phyloP scores from a whole-genome alignment of 768 basidiomycete species.

The Infundibulicybe gibba region DNA sequence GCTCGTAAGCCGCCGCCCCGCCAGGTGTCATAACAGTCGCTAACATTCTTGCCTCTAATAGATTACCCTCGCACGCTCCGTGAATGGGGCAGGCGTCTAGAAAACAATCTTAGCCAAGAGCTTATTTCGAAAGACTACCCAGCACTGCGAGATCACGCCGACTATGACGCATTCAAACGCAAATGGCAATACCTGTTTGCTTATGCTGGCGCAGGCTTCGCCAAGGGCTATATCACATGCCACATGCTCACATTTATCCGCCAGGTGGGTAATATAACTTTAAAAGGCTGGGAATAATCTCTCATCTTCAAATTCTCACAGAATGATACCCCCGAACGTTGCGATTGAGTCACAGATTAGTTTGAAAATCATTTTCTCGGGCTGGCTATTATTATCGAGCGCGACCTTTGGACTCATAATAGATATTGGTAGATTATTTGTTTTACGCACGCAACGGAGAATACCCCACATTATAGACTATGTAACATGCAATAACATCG shows the following conservation, averaged over 20 bases:
- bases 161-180: constrained; percentile 69
- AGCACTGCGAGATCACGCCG: constrained; percentile 45
- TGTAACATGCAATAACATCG: not conserved
- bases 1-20: constrained; percentile 47
- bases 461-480: not conserved
- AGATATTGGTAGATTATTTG: not conserved
- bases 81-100: constrained; percentile 83
- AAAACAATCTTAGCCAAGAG: constrained; percentile 58
- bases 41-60: constrained; percentile 13
- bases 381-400: constrained; percentile 12
- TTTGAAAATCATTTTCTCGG: constrained; percentile 4
- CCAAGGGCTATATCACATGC: constrained; percentile 77
- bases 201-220: constrained; percentile 77
- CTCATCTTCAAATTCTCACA: constrained; percentile 16
- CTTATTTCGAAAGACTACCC: constrained; percentile 58
- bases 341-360: not conserved
- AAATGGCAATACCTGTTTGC: constrained; percentile 86
- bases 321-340: constrained; percentile 43
- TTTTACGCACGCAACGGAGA: not conserved
- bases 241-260: constrained; percentile 79
- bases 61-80: constrained; percentile 92
- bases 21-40: constrained; percentile 8
- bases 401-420: constrained; percentile 3
- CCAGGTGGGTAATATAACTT: constrained; percentile 36
- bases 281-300: not conserved